Base-by-base conservation (phyloP, 768 basidiomycete genomes). In the Phanerochaete sordida region DNA sequence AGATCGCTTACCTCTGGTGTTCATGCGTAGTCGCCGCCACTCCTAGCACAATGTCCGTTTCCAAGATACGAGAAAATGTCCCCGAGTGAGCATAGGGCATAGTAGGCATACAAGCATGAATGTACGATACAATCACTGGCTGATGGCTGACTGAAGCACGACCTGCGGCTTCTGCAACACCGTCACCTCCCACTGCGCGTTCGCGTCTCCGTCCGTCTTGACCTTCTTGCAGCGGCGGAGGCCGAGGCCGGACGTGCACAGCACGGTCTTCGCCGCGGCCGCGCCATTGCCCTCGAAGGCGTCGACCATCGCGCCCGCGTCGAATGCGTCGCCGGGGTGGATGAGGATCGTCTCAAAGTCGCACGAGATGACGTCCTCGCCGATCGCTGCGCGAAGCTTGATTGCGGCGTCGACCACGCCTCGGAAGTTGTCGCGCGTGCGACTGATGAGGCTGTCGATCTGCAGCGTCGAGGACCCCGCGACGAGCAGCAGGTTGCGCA, bases 301-400 rank as follows among this genome's bases (percentile, higher is more conserved):
- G 46, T 62, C 57, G 26, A 51, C 49, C 61, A 62, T 62, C 30
- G 12, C 50, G 19, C 57, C n/a, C 43, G 37, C 35, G 53, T 62
- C 61, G 47, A 62, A 62, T 43, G 33, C 30, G 51, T 62, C 61
- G 49, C 61, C 57, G 23, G 61, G 61, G 44, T 62, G 61, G 26
- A 62, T 55, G 37, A 62, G 44, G 24, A 62, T 52, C 5, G 61
- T 62, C 53, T 62, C 61, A 45, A 54, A 62, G 53, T 62, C 61
- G 57, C 61, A 62, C 39, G 61, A 62, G 52, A 62, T 54, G 51
- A 62, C 56, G 48, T 62, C 61, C 53, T 62, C 61, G 45, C 57
- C 57, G 57, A 62, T 62, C 12, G 61, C 56, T 12, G 50, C 49
- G 12, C 61, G 61, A 1, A 62, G 50, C 27, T 51, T 45, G 53